phyloP scores from a whole-genome alignment of 805 yeast species.

The Spathaspora gorwiae region DNA sequence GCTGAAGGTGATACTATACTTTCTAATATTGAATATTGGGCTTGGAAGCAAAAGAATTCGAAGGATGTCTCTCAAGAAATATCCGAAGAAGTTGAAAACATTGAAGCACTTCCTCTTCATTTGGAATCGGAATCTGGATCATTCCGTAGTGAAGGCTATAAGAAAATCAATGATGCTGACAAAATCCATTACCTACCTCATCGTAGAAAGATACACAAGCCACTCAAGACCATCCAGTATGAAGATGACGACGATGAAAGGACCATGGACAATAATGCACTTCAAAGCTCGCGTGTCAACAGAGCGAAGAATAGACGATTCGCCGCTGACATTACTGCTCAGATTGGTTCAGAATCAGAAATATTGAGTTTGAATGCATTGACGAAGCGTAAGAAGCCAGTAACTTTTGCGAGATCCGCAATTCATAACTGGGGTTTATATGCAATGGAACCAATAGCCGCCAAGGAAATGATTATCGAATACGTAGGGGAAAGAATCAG shows the following conservation, averaged over 20 bases:
- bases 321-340: slow-evolving; percentile 85
- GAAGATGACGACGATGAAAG: slow-evolving; percentile 44
- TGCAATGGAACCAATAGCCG: slow-evolving; percentile 93
- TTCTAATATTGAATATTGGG: slow-evolving; percentile 52
- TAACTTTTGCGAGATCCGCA: slow-evolving; percentile 93
- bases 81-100: slow-evolving; percentile 25
- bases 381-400: slow-evolving; percentile 87
- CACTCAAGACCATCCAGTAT: slow-evolving; percentile 70
- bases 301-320: slow-evolving; percentile 83
- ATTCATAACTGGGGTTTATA: slow-evolving; percentile 98
- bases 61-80: slow-evolving; percentile 14
- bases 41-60: slow-evolving; percentile 52
- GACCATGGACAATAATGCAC: slow-evolving; percentile 11
- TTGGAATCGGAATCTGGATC: slow-evolving; percentile 51
- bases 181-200: slow-evolving; percentile 81
- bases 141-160: slow-evolving; percentile 69
- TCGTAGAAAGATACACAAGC: slow-evolving; percentile 62
- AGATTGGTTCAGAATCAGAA: slow-evolving; percentile 78
- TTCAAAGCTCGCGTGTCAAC: slow-evolving; percentile 74
- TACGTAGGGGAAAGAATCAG: slow-evolving; percentile 94
- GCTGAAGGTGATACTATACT: slow-evolving; percentile 6
- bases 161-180: slow-evolving; percentile 64
- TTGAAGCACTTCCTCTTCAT: slow-evolving; percentile 23
- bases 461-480: slow-evolving; percentile 95
- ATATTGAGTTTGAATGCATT: slow-evolving; percentile 79